These are phyloP conservation scores for Euryodendron excelsum DNA, from an alignment of 148 eudicot genomes.

Conservation along the genomic window DNA sequence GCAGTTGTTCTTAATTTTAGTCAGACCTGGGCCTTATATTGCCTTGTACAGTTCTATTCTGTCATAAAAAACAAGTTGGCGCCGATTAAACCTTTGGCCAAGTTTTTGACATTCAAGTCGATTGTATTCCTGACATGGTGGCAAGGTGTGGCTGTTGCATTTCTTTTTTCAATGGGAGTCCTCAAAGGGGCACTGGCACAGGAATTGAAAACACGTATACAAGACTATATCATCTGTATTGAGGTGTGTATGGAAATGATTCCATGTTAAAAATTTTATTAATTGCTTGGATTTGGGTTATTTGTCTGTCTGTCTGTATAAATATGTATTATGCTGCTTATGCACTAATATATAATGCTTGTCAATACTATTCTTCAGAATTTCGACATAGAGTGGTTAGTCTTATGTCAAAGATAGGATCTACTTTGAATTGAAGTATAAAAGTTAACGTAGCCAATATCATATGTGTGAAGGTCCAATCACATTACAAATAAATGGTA, in stretches of 20 bases:
- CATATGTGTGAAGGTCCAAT: too few relatives aligned
- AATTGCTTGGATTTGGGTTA: background rate
- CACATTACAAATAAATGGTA: too few relatives aligned
- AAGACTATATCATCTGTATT: slow-evolving; percentile 93
- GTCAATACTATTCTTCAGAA: background rate
- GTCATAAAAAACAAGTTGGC: slow-evolving; percentile 83
- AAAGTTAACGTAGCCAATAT: too few relatives aligned
- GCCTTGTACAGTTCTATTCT: slow-evolving; percentile 94
- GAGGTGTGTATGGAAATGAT: slow-evolving; percentile 51
- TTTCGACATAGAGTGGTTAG: background rate
- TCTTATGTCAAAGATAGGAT: background rate
- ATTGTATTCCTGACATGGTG: slow-evolving; percentile 98
- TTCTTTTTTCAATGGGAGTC: slow-evolving; percentile 89
- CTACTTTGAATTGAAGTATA: background rate
- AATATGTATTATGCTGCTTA: background rate
- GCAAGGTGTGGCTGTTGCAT: slow-evolving; percentile 96
- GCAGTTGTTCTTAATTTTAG: slow-evolving; percentile 96
- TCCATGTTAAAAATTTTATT: background rate
- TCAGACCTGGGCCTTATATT: slow-evolving; percentile 98
- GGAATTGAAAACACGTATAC: slow-evolving; percentile 81
- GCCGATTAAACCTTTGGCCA: slow-evolving; percentile 95
- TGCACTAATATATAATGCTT: background rate
- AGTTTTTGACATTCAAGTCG: slow-evolving; percentile 94
- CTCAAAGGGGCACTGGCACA: slow-evolving; percentile 87
- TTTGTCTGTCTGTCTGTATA: background rate